These are phyloP conservation scores for Boletus rubescentipes DNA, from an alignment of 768 basidiomycete species.

Conservation along the genomic window DNA sequence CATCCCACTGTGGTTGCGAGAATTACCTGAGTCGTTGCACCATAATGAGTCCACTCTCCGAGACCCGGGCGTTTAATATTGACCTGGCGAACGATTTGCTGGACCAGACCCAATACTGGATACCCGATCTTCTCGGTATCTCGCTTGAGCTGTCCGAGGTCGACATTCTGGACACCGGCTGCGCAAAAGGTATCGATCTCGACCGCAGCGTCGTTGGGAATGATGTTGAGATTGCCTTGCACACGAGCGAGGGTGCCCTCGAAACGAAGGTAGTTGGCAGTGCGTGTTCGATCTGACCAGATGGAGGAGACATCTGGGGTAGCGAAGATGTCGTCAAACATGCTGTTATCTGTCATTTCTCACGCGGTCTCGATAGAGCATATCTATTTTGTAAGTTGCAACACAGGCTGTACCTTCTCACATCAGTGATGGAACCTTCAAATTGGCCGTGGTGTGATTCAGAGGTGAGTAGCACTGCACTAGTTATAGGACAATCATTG, in stretches of 20 bases:
- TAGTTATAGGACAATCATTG: too few species aligned
- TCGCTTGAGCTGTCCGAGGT: slow-evolving; percentile 38
- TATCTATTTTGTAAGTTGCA: too few species aligned
- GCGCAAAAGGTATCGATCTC: slow-evolving; percentile 36
- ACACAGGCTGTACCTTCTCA: too few species aligned
- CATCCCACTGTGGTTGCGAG: background rate
- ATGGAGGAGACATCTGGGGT: slow-evolving; percentile 37
- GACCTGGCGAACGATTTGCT: slow-evolving; percentile 41
- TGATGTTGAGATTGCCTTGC: slow-evolving; percentile 39
- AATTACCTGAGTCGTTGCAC: slow-evolving; percentile 47
- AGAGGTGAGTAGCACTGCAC: too few species aligned
- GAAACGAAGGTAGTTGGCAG: slow-evolving; percentile 27
- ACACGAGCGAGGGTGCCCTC: slow-evolving; percentile 36
- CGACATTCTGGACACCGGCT: slow-evolving; percentile 34
- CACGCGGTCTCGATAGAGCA: too few species aligned
- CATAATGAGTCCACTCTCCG: slow-evolving; percentile 50
- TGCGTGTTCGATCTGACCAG: slow-evolving; percentile 39
- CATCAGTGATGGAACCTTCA: too few species aligned
- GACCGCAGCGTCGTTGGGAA: slow-evolving; percentile 39
- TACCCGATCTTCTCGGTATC: slow-evolving; percentile 46
- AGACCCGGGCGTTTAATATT: slow-evolving; percentile 34
- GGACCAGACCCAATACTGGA: slow-evolving; percentile 44
- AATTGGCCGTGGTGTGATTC: too few species aligned
- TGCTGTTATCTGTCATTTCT: too few species aligned
- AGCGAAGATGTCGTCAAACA: slow-evolving; percentile 44